phyloP scores from a whole-genome alignment of 2,329 filamentous ascomycete genomes.

The Parasarocladium wereldwijsianum region DNA sequence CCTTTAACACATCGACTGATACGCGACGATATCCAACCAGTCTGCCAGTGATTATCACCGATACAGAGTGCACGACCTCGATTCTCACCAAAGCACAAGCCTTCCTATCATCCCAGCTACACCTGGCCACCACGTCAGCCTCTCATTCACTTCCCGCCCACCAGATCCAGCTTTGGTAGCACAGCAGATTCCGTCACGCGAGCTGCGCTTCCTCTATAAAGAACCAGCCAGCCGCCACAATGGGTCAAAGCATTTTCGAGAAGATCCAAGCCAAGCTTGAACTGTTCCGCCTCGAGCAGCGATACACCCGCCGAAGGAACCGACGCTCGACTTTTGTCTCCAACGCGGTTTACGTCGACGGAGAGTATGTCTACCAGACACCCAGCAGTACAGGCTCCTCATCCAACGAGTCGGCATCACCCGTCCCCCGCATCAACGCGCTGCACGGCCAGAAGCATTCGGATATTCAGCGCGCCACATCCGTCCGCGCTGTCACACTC shows the following conservation, averaged over 20 bases:
- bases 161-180: background rate
- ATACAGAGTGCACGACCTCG: no score
- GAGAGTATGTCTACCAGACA: slow-evolving; percentile 77
- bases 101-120: background rate
- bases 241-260: slow-evolving; percentile 39
- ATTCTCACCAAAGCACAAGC: slow-evolving; percentile 1
- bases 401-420: slow-evolving; percentile 33
- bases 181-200: slow-evolving; percentile 3
- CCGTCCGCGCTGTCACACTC: slow-evolving; percentile 7
- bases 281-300: slow-evolving; percentile 87
- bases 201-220: background rate
- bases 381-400: slow-evolving; percentile 44
- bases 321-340: slow-evolving; percentile 81
- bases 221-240: slow-evolving; percentile 13
- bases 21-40: no score
- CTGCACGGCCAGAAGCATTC: slow-evolving; percentile 19
- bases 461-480: slow-evolving; percentile 13
- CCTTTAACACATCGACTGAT: no score
- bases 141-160: background rate
- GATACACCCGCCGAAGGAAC: slow-evolving; percentile 76
- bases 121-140: no score
- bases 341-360: slow-evolving; percentile 84
- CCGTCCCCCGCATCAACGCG: slow-evolving; percentile 19
- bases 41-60: no score
- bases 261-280: slow-evolving; percentile 60